Evolutionary conservation across 495 filamentous ascomycete species (phyloP).

Genomic region (Tuber microsphaerosporum): DNA sequence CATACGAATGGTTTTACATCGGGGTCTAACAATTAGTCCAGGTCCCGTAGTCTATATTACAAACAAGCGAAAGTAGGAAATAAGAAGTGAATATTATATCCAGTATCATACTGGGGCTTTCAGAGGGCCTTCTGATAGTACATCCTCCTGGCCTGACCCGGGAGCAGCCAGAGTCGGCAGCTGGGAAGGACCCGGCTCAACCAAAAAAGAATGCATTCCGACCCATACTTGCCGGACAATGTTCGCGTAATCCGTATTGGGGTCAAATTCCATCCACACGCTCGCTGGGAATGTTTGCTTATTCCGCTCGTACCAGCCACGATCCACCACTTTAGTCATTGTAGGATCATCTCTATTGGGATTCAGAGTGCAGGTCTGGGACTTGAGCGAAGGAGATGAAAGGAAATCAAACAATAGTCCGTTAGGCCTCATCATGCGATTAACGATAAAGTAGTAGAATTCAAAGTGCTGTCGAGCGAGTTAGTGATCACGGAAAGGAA

Average conservation of each 20-base stretch:
- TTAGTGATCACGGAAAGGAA: neutral
- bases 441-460: constrained; percentile 93
- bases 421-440: constrained; percentile 67
- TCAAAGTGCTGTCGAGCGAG: constrained; percentile 68
- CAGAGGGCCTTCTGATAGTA: neutral
- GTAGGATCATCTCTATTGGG: constrained; percentile 61
- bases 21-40: neutral
- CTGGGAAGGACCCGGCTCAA: constrained; percentile 1
- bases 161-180: neutral
- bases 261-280: constrained; percentile 92
- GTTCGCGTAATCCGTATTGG: constrained; percentile 72
- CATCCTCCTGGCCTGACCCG: neutral
- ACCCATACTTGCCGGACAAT: constrained; percentile 68
- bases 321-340: constrained; percentile 89
- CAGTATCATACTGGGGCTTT: neutral
- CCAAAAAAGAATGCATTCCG: constrained; percentile 91
- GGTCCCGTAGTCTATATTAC: neutral
- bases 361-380: constrained; percentile 8
- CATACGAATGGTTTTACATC: neutral
- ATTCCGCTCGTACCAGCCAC: constrained; percentile 92
- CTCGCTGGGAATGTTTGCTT: constrained; percentile 97
- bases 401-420: too few species aligned
- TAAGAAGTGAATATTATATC: neutral
- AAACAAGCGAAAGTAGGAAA: neutral
- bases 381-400: too few species aligned